These are phyloP conservation scores for Fusarium udum DNA, from an alignment of 2,329 filamentous ascomycete genomes.

Conservation along the genomic window DNA sequence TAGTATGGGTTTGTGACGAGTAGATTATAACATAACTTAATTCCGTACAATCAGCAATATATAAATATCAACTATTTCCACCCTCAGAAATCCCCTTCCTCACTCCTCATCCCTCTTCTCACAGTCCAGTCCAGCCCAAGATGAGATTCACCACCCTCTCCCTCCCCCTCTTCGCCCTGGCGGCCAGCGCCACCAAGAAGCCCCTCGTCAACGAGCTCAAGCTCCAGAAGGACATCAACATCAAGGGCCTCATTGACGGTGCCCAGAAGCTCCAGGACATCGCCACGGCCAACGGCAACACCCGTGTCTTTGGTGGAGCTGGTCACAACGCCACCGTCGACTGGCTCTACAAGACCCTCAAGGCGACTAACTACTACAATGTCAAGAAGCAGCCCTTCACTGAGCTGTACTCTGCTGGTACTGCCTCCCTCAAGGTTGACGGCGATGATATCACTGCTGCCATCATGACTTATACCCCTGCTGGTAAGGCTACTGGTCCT, in stretches of 20 bases:
- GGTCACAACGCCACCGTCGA: slow-evolving; percentile 59
- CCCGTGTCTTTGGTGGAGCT: slow-evolving; percentile 55
- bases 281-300: slow-evolving; percentile 53
- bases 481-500: slow-evolving; percentile 52
- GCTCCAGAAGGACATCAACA: slow-evolving; percentile 52
- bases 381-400: slow-evolving; percentile 57
- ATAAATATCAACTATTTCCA: slow-evolving; percentile 24
- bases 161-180: slow-evolving; percentile 41
- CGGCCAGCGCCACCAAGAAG: slow-evolving; percentile 43
- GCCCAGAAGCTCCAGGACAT: slow-evolving; percentile 57
- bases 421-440: slow-evolving; percentile 44
- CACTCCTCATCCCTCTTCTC: slow-evolving; percentile 18
- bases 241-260: slow-evolving; percentile 54
- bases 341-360: slow-evolving; percentile 54
- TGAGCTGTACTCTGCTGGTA: slow-evolving; percentile 50
- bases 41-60: neutral
- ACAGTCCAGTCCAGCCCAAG: neutral
- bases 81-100: neutral
- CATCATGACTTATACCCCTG: slow-evolving; percentile 61
- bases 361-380: slow-evolving; percentile 52
- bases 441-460: slow-evolving; percentile 41
- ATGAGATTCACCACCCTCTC: slow-evolving; percentile 40
- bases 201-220: slow-evolving; percentile 50
- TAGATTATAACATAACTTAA: neutral
- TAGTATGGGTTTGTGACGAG: neutral